Evolutionary conservation across 2,329 filamentous ascomycete species (phyloP).

Genomic region (Penicillium sp.): DNA sequence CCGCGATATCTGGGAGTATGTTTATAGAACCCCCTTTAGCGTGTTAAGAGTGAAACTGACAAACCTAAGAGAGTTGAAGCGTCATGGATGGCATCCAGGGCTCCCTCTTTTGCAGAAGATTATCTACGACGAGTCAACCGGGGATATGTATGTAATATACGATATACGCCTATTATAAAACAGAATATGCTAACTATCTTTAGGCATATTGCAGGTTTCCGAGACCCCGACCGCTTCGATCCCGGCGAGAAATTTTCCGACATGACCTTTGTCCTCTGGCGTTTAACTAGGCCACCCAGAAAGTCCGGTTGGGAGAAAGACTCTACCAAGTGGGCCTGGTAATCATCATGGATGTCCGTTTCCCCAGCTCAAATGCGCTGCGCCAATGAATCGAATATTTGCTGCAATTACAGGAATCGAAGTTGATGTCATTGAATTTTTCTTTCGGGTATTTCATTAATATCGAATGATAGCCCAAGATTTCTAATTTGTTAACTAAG

Average conservation of each 20-base stretch:
- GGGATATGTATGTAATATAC: neutral
- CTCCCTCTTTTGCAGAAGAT: neutral
- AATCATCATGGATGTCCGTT: neutral
- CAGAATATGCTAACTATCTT: neutral
- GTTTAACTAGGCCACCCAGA: neutral
- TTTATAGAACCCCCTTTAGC: neutral
- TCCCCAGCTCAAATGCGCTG: too few species aligned
- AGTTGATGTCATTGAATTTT: too few species aligned
- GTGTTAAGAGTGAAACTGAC: neutral
- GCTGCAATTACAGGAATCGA: too few species aligned
- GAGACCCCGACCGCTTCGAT: neutral
- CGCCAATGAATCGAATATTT: too few species aligned
- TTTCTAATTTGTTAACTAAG: too few species aligned
- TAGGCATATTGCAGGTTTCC: slow-evolving; percentile 2
- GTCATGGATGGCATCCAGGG: neutral
- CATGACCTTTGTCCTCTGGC: neutral
- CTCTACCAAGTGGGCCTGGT: neutral
- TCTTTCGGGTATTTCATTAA: too few species aligned
- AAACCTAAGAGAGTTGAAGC: neutral
- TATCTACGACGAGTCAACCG: neutral
- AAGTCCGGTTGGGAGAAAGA: neutral
- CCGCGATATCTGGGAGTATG: neutral
- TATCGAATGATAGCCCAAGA: too few species aligned
- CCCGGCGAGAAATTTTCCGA: neutral
- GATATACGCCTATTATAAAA: neutral